Evolutionary conservation across 2,329 filamentous ascomycete species (phyloP).

Genomic region (Pyrenochaeta sp.): DNA sequence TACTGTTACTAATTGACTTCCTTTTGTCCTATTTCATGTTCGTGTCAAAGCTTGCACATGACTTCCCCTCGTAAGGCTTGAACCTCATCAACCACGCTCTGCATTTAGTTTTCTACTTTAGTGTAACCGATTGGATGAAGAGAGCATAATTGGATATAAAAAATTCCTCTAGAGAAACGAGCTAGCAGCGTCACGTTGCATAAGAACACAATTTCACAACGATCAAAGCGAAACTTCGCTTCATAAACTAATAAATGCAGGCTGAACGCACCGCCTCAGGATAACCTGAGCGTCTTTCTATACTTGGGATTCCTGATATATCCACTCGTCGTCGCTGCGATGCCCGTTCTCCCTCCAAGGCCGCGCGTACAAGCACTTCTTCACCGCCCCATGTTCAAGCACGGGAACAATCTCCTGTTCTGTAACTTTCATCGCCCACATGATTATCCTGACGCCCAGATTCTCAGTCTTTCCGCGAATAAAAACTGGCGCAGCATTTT

Average conservation of each 20-base stretch:
- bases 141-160: no score
- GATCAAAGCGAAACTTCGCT: no score
- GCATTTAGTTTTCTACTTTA: no score
- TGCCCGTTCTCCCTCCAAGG: not conserved
- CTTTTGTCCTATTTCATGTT: no score
- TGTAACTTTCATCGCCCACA: constrained; percentile 37
- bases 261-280: no score
- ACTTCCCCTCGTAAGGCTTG: not conserved
- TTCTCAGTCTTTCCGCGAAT: constrained; percentile 21
- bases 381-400: constrained; percentile 1
- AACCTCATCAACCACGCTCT: not conserved
- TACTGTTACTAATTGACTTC: not conserved
- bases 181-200: no score
- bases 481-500: constrained; percentile 4
- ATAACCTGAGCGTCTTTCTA: not conserved
- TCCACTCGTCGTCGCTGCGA: constrained; percentile 13
- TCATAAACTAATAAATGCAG: no score
- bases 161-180: no score
- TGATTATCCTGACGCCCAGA: constrained; percentile 25
- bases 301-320: constrained; percentile 14
- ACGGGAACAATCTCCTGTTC: constrained; percentile 21
- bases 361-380: constrained; percentile 20
- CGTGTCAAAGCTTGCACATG: no score
- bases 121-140: no score
- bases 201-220: no score